phyloP scores from a whole-genome alignment of 108 stramenopile genomes.

The Cyclostephanos invisitatus region DNA sequence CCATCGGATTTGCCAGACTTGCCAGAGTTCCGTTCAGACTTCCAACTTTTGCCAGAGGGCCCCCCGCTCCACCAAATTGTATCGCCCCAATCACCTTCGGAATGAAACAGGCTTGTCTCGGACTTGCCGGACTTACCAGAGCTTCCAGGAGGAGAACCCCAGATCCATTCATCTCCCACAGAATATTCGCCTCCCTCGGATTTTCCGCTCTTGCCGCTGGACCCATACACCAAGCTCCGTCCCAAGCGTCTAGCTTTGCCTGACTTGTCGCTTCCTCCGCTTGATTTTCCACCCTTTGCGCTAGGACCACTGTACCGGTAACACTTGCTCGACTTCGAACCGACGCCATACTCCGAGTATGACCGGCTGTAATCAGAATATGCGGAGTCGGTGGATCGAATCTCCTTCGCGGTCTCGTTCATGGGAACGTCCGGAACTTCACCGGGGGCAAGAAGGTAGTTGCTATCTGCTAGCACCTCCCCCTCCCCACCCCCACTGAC shows the following conservation, averaged over 20 bases:
- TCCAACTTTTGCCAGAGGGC: neutral
- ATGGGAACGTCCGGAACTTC: neutral
- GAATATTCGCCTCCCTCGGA: neutral
- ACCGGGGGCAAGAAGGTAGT: neutral
- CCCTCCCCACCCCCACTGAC: neutral
- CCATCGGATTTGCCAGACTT: conserved; percentile 4
- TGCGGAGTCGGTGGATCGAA: neutral
- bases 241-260: neutral
- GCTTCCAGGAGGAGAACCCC: neutral
- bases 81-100: too few relatives aligned
- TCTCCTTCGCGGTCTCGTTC: neutral
- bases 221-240: neutral
- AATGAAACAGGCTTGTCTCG: neutral
- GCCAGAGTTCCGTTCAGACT: neutral
- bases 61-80: neutral
- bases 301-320: neutral
- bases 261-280: neutral
- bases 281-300: neutral
- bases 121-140: neutral
- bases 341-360: neutral
- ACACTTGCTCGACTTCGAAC: neutral
- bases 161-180: too few relatives aligned
- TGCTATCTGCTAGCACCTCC: neutral
- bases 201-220: conserved; percentile 1
- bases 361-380: neutral